phyloP scores from a whole-genome alignment of 345 rosid species.

The Linum usitatissimum region DNA sequence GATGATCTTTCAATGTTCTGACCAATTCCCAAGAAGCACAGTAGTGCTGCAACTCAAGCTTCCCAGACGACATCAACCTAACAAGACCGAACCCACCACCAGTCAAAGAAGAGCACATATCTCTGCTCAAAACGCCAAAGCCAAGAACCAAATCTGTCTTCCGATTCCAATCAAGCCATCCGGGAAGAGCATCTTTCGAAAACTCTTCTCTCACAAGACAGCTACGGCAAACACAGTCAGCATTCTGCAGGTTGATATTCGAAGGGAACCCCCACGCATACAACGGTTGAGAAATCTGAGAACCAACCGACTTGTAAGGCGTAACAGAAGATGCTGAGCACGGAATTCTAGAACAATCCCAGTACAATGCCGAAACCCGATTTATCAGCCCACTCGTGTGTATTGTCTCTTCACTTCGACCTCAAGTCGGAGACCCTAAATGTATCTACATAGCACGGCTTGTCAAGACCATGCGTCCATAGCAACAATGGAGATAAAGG shows the following conservation, averaged over 20 bases:
- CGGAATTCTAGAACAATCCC: constrained; percentile 63
- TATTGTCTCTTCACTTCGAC: constrained; percentile 21
- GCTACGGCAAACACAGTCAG: constrained; percentile 46
- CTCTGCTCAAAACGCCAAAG: not conserved
- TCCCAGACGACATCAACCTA: constrained; percentile 4
- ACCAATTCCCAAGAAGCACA: constrained; percentile 15
- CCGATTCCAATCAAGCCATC: not conserved
- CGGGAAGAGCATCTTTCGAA: not conserved
- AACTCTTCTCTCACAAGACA: constrained; percentile 20
- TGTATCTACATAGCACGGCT: constrained; percentile 43
- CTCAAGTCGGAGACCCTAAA: constrained; percentile 51
- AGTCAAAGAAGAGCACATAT: not conserved
- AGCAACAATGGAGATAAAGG: constrained; percentile 46
- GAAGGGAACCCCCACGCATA: constrained; percentile 61
- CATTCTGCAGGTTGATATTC: constrained; percentile 29
- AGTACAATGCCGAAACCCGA: constrained; percentile 42
- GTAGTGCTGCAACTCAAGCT: not conserved
- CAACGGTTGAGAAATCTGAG: constrained; percentile 22
- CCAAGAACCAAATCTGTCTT: not conserved
- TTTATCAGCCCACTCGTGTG: constrained; percentile 30
- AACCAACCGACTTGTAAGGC: constrained; percentile 26
- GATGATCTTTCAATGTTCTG: constrained; percentile 22
- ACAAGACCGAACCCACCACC: not conserved
- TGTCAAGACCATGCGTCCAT: constrained; percentile 53
- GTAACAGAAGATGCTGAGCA: constrained; percentile 51